phyloP scores from a whole-genome alignment of 2,329 filamentous ascomycete species.

The Alternaria consortialis region DNA sequence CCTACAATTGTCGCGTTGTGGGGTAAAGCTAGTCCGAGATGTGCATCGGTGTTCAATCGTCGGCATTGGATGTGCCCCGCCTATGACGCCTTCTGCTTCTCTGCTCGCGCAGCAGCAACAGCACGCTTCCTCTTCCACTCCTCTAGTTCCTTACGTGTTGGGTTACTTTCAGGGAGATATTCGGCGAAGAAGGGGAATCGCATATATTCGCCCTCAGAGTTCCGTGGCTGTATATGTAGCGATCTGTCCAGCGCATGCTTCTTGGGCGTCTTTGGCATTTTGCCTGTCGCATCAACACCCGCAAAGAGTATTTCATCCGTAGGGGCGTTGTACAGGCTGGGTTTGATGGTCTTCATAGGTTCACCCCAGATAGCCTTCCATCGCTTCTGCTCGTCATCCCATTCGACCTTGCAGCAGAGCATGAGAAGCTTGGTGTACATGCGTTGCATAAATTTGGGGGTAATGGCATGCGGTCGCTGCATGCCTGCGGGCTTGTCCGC shows the following conservation, averaged over 20 bases:
- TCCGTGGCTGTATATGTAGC: slow-evolving; percentile 21
- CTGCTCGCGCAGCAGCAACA: slow-evolving; percentile 10
- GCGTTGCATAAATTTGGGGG: slow-evolving; percentile 56
- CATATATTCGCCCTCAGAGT: slow-evolving; percentile 25
- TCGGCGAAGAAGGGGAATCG: slow-evolving; percentile 38
- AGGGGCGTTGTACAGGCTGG: slow-evolving; percentile 23
- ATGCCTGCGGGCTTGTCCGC: slow-evolving; percentile 34
- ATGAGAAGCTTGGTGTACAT: slow-evolving; percentile 55
- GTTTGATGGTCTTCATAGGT: slow-evolving; percentile 16
- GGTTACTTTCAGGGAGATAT: slow-evolving; percentile 27
- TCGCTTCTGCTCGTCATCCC: slow-evolving; percentile 38
- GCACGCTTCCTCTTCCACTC: slow-evolving; percentile 31
- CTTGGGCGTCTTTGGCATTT: slow-evolving; percentile 11
- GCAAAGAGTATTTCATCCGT: slow-evolving; percentile 38
- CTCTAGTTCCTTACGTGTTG: slow-evolving; percentile 28
- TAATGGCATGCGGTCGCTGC: slow-evolving; percentile 50
- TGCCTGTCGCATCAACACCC: slow-evolving; percentile 38
- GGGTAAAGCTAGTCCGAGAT: slow-evolving; percentile 5
- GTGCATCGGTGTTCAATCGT: background rate
- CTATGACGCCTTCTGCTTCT: slow-evolving; percentile 6
- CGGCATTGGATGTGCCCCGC: slow-evolving; percentile 8
- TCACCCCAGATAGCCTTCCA: slow-evolving; percentile 43
- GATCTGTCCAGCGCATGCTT: slow-evolving; percentile 4
- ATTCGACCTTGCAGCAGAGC: slow-evolving; percentile 55
- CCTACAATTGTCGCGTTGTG: slow-evolving; percentile 20